Percentiles rank a stretch among this genome's conserved stretches.
Evolutionary conservation across 2,329 filamentous ascomycete genomes (phyloP).

Genomic region (Coniochaeta ligniaria): DNA sequence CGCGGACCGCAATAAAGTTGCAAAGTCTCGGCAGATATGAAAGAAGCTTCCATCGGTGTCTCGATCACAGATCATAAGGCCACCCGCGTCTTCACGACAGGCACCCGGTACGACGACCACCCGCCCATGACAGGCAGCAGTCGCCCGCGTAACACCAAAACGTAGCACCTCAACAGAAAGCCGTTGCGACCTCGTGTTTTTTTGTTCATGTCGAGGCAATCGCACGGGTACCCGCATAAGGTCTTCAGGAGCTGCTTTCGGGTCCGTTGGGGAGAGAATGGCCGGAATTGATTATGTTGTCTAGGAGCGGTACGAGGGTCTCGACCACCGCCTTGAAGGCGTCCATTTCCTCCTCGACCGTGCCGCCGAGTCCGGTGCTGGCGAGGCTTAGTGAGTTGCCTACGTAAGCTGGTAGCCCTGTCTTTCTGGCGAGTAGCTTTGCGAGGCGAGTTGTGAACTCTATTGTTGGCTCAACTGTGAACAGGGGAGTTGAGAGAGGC

Average conservation of each 20-base stretch:
- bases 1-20: neutral
- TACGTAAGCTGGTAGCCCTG: conserved; percentile 75
- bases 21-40: neutral
- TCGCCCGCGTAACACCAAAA: neutral
- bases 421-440: conserved; percentile 70
- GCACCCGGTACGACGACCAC: neutral
- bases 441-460: conserved; percentile 85
- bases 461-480: conserved; percentile 64
- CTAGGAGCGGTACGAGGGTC: conserved; percentile 53
- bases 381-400: conserved; percentile 79
- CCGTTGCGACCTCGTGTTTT: neutral
- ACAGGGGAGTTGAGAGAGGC: conserved; percentile 72
- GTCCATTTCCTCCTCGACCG: conserved; percentile 90
- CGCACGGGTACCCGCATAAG: neutral
- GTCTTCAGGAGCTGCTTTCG: neutral
- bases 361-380: conserved; percentile 66
- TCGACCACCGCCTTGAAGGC: conserved; percentile 70
- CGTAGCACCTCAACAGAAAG: neutral
- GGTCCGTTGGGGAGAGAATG: conserved; percentile 9
- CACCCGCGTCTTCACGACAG: neutral
- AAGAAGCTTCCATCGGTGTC: neutral
- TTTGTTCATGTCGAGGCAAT: neutral
- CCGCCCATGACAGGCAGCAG: neutral
- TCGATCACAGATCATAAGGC: neutral
- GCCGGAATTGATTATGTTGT: conserved; percentile 18